A percentile compares a stretch with the other conserved stretches of the same genome.
Evolutionary conservation across 169 alveolate species (phyloP).

Genomic region (Plasmodium inui): DNA sequence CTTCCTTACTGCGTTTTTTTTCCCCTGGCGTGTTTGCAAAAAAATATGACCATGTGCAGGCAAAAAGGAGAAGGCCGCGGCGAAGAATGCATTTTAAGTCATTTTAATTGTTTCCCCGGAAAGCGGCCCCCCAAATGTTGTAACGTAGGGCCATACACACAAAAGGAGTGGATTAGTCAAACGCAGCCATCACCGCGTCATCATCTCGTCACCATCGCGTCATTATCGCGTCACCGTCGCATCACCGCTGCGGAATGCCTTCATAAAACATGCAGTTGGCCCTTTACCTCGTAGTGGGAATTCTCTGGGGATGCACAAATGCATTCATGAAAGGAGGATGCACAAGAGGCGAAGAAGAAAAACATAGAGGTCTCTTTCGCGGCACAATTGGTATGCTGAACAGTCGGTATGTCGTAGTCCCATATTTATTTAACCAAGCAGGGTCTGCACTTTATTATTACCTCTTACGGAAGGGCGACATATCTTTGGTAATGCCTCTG

Average conservation of each 20-base stretch:
- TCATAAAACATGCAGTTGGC: conserved; percentile 10
- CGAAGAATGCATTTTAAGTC: neutral
- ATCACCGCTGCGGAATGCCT: neutral
- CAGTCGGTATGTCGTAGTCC: conserved; percentile 14
- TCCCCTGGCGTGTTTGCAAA: neutral
- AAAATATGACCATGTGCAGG: neutral
- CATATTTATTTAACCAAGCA: conserved; percentile 51
- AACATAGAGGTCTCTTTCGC: neutral
- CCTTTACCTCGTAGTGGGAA: conserved; percentile 23
- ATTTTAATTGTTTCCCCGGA: neutral
- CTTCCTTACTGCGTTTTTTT: neutral
- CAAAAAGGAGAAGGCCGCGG: neutral
- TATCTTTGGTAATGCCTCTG: conserved; percentile 70
- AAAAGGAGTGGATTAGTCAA: neutral
- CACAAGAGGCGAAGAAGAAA: neutral
- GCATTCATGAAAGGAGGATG: conserved; percentile 58
- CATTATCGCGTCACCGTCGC: neutral
- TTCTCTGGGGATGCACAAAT: conserved; percentile 73
- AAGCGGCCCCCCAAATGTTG: neutral
- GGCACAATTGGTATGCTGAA: conserved; percentile 3
- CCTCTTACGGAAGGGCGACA: conserved; percentile 24
- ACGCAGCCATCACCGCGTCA: neutral
- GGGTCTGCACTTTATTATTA: conserved; percentile 65
- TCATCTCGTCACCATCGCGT: neutral
- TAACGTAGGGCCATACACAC: neutral